Percentiles rank a stretch among this genome's conserved stretches.
Evolutionary conservation across 176 grass and related monocot genomes (phyloP).

Genomic region (sorghum (Sorghum bicolor)): Sorghum_bicolor_NCBIv3 NC_012870.2:76669001-76669500

Average conservation of each 20-base stretch:
- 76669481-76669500: slow-evolving; percentile 14
- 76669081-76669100: background rate
- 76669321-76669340: background rate
- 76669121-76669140: slow-evolving; percentile 19
- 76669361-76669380: background rate
- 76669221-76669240: slow-evolving; percentile 22
- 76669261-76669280: background rate
- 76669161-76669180: slow-evolving; percentile 32
- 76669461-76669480: background rate
- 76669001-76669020: background rate
- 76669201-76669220: slow-evolving; percentile 41
- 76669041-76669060: slow-evolving; percentile 15
- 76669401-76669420: slow-evolving; percentile 32
- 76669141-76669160: background rate
- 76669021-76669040: background rate
- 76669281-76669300: slow-evolving; percentile 18
- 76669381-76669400: slow-evolving; percentile 8
- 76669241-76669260: background rate
- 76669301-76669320: slow-evolving; percentile 30
- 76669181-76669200: background rate
- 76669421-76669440: background rate
- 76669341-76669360: background rate
- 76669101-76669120: background rate
- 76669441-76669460: background rate
- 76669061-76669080: slow-evolving; percentile 18